Percentiles rank a stretch among this genome's conserved stretches.
Conservation (phyloP, 371 early-diverging fungal species). For the Basidiobolus meristosporus region DNA sequence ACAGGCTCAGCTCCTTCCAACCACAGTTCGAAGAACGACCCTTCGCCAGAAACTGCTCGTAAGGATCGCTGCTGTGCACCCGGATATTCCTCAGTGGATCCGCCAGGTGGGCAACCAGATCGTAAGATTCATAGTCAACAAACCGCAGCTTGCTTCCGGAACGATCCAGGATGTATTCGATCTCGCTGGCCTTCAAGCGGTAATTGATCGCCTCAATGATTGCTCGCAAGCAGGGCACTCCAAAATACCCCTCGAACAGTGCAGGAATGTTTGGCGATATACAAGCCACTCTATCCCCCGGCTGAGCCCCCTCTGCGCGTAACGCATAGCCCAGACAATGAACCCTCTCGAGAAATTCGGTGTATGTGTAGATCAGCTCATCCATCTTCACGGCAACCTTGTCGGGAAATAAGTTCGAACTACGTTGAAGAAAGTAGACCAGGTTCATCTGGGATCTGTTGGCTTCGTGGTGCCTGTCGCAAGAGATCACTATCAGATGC, state of each 20-base stretch:
- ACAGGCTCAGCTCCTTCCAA: slow-evolving; percentile 26
- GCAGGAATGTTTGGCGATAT: slow-evolving; percentile 37
- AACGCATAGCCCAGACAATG: slow-evolving; percentile 18
- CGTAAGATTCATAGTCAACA: slow-evolving; percentile 24
- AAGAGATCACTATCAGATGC: too few species aligned
- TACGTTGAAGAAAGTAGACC: slow-evolving; percentile 23
- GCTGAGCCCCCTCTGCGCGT: background rate
- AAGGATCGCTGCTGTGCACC: slow-evolving; percentile 8
- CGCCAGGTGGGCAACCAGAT: slow-evolving; percentile 5
- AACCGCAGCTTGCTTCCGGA: slow-evolving; percentile 27
- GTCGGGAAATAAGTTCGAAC: slow-evolving; percentile 21
- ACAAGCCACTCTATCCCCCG: slow-evolving; percentile 20
- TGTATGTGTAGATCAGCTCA: slow-evolving; percentile 14
- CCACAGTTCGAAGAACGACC: slow-evolving; percentile 3
- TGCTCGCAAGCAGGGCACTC: slow-evolving; percentile 33
- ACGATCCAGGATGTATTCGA: slow-evolving; percentile 33
- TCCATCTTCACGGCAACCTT: slow-evolving; percentile 24
- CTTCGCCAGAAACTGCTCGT: too few species aligned
- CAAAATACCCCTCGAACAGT: slow-evolving; percentile 36
- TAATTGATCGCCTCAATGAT: slow-evolving; percentile 43
- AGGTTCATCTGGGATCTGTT: slow-evolving; percentile 18
- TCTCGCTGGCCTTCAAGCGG: slow-evolving; percentile 27
- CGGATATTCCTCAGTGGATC: slow-evolving; percentile 6
- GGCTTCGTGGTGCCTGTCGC: background rate
- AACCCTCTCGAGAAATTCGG: slow-evolving; percentile 17